Conservation (phyloP, 2,329 filamentous ascomycete species). For the Pseudogymnoascus pannorum region DNA sequence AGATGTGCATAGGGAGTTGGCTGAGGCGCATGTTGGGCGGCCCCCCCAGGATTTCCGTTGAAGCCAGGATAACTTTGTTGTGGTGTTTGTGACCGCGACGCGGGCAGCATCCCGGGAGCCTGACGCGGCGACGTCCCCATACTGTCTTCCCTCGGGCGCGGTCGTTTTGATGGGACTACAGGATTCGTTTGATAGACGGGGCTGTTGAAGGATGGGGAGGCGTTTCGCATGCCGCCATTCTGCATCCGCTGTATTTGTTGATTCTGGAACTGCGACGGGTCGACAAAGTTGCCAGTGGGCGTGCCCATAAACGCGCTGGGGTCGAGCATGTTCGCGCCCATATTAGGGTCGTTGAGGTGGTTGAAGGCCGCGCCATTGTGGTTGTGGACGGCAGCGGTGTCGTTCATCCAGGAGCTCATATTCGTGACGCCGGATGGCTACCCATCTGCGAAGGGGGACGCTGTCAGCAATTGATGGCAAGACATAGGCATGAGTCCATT, state of each 20-base stretch:
- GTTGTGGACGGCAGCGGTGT: constrained; percentile 55
- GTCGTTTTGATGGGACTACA: constrained; percentile 83
- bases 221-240: constrained; percentile 77
- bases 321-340: constrained; percentile 54
- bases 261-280: constrained; percentile 44
- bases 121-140: constrained; percentile 75
- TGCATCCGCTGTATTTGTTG: constrained; percentile 56
- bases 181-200: constrained; percentile 76
- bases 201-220: constrained; percentile 70
- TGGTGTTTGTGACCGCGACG: constrained; percentile 87
- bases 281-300: constrained; percentile 46
- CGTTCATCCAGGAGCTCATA: constrained; percentile 69
- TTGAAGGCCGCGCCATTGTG: constrained; percentile 64
- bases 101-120: constrained; percentile 64
- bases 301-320: constrained; percentile 57
- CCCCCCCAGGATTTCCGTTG: constrained; percentile 55
- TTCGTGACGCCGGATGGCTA: constrained; percentile 39
- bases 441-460: constrained; percentile 27
- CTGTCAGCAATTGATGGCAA: constrained; percentile 24
- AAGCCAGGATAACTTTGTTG: constrained; percentile 67
- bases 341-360: constrained; percentile 56
- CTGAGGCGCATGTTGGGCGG: constrained; percentile 52
- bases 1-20: constrained; percentile 74
- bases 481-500: constrained; percentile 17
- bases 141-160: constrained; percentile 74